Evolutionary conservation across 805 yeast species (phyloP).

Genomic region (Wickerhamiella bombiphila): DNA sequence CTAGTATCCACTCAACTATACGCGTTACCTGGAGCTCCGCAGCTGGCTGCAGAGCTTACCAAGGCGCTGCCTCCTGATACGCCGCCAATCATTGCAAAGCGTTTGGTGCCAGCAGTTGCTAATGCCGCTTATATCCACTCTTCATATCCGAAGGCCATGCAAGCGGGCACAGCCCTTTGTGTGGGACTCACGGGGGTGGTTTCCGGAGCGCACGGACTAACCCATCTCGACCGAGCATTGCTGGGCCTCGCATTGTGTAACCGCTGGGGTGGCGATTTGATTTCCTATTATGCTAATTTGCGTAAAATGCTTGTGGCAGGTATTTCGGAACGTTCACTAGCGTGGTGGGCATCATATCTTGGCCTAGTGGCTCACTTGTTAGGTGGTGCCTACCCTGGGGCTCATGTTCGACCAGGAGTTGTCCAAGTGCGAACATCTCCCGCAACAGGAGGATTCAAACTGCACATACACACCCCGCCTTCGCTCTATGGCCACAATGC

Average conservation of each 20-base stretch:
- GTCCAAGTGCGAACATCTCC: constrained; percentile 14
- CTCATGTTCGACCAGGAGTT: constrained; percentile 43
- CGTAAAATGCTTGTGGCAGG: constrained; percentile 7
- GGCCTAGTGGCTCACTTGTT: constrained; percentile 65
- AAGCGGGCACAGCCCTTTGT: constrained; percentile 57
- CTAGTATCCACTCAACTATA: constrained; percentile 56
- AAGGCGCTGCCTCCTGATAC: constrained; percentile 47
- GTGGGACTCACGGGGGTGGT: constrained; percentile 62
- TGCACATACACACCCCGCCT: constrained; percentile 14
- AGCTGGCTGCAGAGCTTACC: constrained; percentile 38
- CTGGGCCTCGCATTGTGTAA: constrained; percentile 63
- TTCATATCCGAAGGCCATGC: constrained; percentile 61
- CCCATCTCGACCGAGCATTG: constrained; percentile 56
- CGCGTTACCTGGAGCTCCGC: constrained; percentile 49
- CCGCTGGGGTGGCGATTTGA: constrained; percentile 62
- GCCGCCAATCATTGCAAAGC: constrained; percentile 41
- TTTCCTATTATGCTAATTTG: constrained; percentile 21
- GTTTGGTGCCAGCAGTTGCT: constrained; percentile 58
- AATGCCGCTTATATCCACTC: constrained; percentile 65
- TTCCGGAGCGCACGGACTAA: constrained; percentile 61
- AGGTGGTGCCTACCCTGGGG: constrained; percentile 74
- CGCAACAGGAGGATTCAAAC: constrained; percentile 13
- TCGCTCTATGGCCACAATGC: constrained; percentile 13
- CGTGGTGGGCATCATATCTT: constrained; percentile 60
- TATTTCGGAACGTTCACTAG: constrained; percentile 23